Conservation (phyloP, 306 rosid species). For the Acacia crassicarpa region DNA sequence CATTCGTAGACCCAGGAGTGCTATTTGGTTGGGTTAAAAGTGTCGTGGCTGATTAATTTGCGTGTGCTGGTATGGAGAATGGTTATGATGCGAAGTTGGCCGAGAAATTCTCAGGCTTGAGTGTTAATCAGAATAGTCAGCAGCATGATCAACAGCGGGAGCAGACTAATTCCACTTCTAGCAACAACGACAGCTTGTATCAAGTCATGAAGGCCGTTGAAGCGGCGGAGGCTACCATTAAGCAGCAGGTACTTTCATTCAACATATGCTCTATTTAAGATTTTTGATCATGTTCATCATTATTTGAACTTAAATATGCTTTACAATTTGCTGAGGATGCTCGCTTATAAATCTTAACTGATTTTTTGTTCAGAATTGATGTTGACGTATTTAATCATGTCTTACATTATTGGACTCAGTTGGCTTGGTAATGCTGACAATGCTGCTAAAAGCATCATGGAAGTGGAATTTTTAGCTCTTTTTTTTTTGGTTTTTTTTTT, state of each 20-base stretch:
- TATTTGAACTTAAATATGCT: background rate
- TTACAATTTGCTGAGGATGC: background rate
- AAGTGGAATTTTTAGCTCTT: background rate
- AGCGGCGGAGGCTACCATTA: constrained; percentile 89
- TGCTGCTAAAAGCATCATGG: background rate
- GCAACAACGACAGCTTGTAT: constrained; percentile 59
- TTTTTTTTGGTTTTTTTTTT: background rate
- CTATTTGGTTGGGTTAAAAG: background rate
- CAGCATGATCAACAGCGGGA: constrained; percentile 33
- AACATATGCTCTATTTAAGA: background rate
- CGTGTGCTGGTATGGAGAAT: constrained; percentile 64
- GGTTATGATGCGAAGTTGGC: constrained; percentile 70
- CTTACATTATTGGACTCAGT: background rate
- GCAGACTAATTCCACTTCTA: constrained; percentile 31
- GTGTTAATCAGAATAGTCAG: constrained; percentile 39
- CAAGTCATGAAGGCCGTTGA: constrained; percentile 96
- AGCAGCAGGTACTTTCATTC: constrained; percentile 65
- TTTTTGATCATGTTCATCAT: constrained; percentile 12
- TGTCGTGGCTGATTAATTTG: constrained; percentile 34
- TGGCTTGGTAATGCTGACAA: background rate
- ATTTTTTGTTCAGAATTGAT: background rate
- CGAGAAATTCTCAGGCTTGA: constrained; percentile 72
- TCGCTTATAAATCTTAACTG: background rate
- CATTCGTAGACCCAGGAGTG: constrained; percentile 4
- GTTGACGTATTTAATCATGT: constrained; percentile 1